A percentile compares a stretch with the other conserved stretches of the same genome.
Evolutionary conservation across 2,329 filamentous ascomycete genomes (phyloP).

Genomic region (Arthrinium phaeospermum): DNA sequence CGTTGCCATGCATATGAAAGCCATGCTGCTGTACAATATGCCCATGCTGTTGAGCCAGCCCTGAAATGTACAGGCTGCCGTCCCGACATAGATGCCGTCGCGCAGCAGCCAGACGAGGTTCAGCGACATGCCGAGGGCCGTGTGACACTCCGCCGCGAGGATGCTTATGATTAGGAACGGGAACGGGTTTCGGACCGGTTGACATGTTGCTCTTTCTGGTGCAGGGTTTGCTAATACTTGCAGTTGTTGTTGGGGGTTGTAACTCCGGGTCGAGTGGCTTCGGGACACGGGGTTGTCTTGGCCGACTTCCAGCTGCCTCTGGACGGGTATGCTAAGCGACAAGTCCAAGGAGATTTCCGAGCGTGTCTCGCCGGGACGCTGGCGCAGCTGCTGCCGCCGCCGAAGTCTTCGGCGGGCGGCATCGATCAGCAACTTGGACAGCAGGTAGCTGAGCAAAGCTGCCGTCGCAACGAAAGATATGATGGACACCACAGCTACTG

Average conservation of each 20-base stretch:
- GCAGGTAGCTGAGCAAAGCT: constrained; percentile 23
- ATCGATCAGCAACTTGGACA: constrained; percentile 21
- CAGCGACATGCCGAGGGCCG: constrained; percentile 23
- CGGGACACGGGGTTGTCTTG: neutral
- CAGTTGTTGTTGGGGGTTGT: neutral
- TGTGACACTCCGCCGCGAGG: constrained; percentile 26
- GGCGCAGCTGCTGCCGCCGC: neutral
- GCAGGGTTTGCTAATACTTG: neutral
- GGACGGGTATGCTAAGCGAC: neutral
- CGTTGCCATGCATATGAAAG: constrained; percentile 23
- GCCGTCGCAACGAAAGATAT: constrained; percentile 25
- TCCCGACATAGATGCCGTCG: constrained; percentile 24
- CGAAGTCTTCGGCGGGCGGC: too few relatives aligned
- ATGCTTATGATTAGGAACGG: constrained; percentile 27
- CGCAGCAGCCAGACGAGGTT: constrained; percentile 25
- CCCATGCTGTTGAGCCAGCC: constrained; percentile 27
- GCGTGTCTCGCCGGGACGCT: neutral
- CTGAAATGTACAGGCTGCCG: constrained; percentile 24
- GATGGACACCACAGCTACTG: constrained; percentile 22
- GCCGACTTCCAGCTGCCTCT: neutral
- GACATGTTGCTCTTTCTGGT: neutral
- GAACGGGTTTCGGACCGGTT: constrained; percentile 24
- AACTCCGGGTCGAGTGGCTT: neutral
- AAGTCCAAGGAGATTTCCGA: neutral
- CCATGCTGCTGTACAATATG: constrained; percentile 21